Evolutionary conservation across 805 yeast genomes (phyloP).

Genomic region (Millerago galiae): DNA sequence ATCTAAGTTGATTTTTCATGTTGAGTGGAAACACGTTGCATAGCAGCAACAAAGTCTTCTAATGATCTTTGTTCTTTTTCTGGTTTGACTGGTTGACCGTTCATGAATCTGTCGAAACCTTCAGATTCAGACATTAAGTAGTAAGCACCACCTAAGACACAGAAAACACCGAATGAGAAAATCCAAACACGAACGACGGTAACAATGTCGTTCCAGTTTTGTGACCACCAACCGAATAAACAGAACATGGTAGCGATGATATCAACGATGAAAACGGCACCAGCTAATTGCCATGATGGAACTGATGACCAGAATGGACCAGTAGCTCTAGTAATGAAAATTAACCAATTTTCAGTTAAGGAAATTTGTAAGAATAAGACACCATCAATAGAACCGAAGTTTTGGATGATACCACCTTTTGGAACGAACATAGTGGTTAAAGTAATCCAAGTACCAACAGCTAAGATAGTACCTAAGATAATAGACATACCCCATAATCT

Average conservation of each 20-base stretch:
- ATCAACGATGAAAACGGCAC: slow-evolving; percentile 89
- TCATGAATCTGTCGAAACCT: slow-evolving; percentile 76
- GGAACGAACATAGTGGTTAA: slow-evolving; percentile 88
- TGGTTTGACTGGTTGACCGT: slow-evolving; percentile 66
- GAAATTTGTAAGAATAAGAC: slow-evolving; percentile 90
- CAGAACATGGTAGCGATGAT: slow-evolving; percentile 88
- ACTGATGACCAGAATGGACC: slow-evolving; percentile 98
- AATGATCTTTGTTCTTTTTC: slow-evolving; percentile 55
- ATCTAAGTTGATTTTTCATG: slow-evolving; percentile 69
- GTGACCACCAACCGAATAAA: slow-evolving; percentile 96
- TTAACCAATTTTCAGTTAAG: slow-evolving; percentile 94
- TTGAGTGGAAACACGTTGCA: slow-evolving; percentile 87
- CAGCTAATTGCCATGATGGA: slow-evolving; percentile 95
- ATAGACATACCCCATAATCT: slow-evolving; percentile 97
- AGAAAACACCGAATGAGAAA: slow-evolving; percentile 96
- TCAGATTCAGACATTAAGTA: slow-evolving; percentile 83
- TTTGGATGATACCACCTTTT: slow-evolving; percentile 91
- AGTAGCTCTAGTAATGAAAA: slow-evolving; percentile 92
- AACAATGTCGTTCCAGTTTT: slow-evolving; percentile 94
- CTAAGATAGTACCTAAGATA: slow-evolving; percentile 77
- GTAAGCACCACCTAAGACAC: slow-evolving; percentile 94
- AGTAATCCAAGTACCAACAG: slow-evolving; percentile 91
- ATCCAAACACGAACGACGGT: slow-evolving; percentile 92
- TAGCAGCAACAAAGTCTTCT: slow-evolving; percentile 79
- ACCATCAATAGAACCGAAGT: slow-evolving; percentile 93